Base-by-base conservation (phyloP, 441 rosid species). In the Aquilaria agallochum region DNA sequence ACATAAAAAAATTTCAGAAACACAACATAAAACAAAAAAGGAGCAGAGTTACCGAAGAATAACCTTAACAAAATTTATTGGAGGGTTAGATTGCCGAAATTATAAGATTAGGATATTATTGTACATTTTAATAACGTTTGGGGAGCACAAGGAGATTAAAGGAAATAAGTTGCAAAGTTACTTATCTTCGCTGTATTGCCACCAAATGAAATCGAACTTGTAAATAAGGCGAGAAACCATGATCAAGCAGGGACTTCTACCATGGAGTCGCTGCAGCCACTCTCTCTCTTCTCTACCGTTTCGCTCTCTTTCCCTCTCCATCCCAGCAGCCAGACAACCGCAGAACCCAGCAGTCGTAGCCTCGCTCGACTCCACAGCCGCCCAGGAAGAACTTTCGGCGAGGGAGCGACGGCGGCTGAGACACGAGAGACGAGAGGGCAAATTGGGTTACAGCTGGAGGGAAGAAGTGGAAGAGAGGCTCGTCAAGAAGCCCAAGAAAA, bases 361-460 rank as follows among this genome's bases (percentile, higher is more conserved):
- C 5, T 73, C 89, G 31, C 67, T 86, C 30, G 82, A 76, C 52
- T 71, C 84, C 42, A 54, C 67, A 11, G 59, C 34, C 50, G 66
- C 63, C 40, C 68, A 65, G 57, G 78, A 69, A 45, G 71, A 72
- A 69, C 73, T 86, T 14, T 82, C 90, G 13, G 97, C 88, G 40
- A 81, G 81, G 65, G 98, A 90, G 80, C 80, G 97, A 61, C 76
- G 98, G 77, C 84, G 81, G 78, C 83, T 86, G 14, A 76, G 96
- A 64, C 86, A 83, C 74, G 81, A 81, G 70, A 74, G 81, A 69
- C 79, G 98, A 13, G 98, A 85, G 74, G 72, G 80, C 67, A 81
- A 77, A 67, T 51, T 80, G 2, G 90, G 83, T 44, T 78, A 80
- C 34, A 85, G 68, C 32, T 90, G 97, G 98, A 75, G 86, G 75